Percentiles rank a stretch among this genome's conserved stretches.
These are phyloP conservation scores for Trichoderma arundinaceum DNA, from an alignment of 2,329 filamentous ascomycete species.

Conservation along the genomic window DNA sequence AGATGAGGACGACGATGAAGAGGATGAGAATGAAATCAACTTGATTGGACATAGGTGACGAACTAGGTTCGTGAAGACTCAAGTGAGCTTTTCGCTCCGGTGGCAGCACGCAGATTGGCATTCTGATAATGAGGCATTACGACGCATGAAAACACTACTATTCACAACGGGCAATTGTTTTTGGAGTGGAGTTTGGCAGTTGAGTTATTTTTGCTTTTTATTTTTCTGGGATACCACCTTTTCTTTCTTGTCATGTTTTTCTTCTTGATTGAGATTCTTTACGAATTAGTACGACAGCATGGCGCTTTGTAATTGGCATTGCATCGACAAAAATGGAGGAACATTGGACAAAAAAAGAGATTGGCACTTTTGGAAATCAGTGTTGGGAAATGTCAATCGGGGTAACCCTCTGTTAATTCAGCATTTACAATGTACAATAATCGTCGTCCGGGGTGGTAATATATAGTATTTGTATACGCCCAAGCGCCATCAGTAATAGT, in stretches of 20 bases:
- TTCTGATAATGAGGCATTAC: neutral
- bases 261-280: neutral
- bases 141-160: conserved; percentile 2
- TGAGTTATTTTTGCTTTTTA: neutral
- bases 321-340: neutral
- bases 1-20: conserved; percentile 53
- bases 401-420: conserved; percentile 12
- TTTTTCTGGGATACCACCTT: neutral
- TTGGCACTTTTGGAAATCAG: conserved; percentile 1
- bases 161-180: conserved; percentile 3
- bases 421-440: conserved; percentile 22
- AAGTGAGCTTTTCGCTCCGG: neutral
- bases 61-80: too few species aligned
- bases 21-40: conserved; percentile 57
- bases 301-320: conserved; percentile 17
- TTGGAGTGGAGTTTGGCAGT: neutral
- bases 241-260: neutral
- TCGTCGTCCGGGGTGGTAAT: conserved; percentile 9
- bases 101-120: neutral
- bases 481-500: conserved; percentile 13
- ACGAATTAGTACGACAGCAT: conserved; percentile 1
- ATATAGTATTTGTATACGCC: conserved; percentile 12
- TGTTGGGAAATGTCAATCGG: neutral
- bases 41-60: conserved; percentile 56
- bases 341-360: neutral